Evolutionary conservation across 371 early-diverging fungal species (phyloP), one percentile per base, ranked within the genome.

Genomic region (Mortierella sp.): DNA sequence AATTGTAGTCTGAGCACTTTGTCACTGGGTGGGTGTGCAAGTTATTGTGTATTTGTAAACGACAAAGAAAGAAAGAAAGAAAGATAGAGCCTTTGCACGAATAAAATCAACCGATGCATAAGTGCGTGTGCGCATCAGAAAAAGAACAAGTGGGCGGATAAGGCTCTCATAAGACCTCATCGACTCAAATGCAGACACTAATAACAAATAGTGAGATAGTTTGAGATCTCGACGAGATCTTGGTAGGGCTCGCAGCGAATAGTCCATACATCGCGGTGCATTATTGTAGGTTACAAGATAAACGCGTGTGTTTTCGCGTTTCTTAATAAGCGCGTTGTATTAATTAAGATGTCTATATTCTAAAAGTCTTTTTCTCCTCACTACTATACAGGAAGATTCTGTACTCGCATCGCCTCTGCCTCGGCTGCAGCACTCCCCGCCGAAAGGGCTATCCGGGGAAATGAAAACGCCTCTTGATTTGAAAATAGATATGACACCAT

Each of bases 401-500:
- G 75, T 24, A 65, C 69, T 18, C 66, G 68, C 8, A 35, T 30
- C 16, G 68, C 6, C 5, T 69, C 47, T 16, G 49, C 37, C 1
- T 35, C 51, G 12, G n/a, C 45, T 2, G 65, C 62, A 30, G 14
- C 32, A 22, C 24, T 9, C 11, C 47, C 55, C 4, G 40, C 51
- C 43, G 54, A 1, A 1, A 52, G 24, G 1, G 68, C 49, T 32
- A 72, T 58, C 45, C 71, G 64, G 26, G 77, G 59, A 8, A 71
- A 54, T 0, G 79, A 58, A 11, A 79, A 14, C 0, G 71, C 60
- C 18, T 79, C 81, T 62, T 72, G 72, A 18, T 49, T 55, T 4
- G 81, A 81, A 8, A 72, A 39, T 1, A 81, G 60, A 52, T 81
- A 81, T 35, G 65, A 28, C 24, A 68, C 6, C 47, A 75, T 14